Evolutionary conservation across 768 basidiomycete species (phyloP), one percentile per base, ranked within the genome.

Genomic region (Pisolithus microcarpus): DNA sequence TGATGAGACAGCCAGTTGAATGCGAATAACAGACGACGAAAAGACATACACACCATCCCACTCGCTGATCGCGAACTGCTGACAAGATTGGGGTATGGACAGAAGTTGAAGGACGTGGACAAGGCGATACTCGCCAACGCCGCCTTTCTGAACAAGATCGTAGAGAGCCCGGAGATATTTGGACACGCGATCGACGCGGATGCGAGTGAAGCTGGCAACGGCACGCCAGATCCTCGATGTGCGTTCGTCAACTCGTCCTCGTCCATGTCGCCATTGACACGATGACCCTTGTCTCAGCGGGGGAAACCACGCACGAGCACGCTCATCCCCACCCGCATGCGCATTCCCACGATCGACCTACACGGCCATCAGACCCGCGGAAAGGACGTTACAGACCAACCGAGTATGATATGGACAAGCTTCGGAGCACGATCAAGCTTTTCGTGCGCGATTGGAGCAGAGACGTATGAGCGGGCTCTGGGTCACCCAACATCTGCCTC

Each of bases 371-470:
- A 5, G 59, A 63, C 43, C 58, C 59, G 2, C 56, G 56, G 34
- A 52, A 45, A 44, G 52, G 43, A 60, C 67, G 39, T 45, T 76
- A 75, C 56, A 74, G 70, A 51, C 78, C 82, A 1, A 81, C 78
- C 0, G 87, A 90, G 36, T 78, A 79, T 53, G 87, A 91, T 58
- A 86, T 88, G 82, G 91, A 96, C 63, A 94, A 95, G 62, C 72
- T 98, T 38, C 72, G 92, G 52, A 93, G 91, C 61, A 95, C 93
- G 0, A 68, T 97, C 37, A 91, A 95, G 61, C 92, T 95, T 59
- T 85, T 95, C 47, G 92, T 92, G 9, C 77, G 93, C 11, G 93
- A 98, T 62, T 98, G 94, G 93, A 89, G 87, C 53, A 77, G 74
- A 56, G 85, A 91, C 73, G 90, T 91, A 38, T 40, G 69, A 58